Evolutionary conservation across 306 rosid species (phyloP).

Genomic region (Amphicarpaea edgeworthii): DNA sequence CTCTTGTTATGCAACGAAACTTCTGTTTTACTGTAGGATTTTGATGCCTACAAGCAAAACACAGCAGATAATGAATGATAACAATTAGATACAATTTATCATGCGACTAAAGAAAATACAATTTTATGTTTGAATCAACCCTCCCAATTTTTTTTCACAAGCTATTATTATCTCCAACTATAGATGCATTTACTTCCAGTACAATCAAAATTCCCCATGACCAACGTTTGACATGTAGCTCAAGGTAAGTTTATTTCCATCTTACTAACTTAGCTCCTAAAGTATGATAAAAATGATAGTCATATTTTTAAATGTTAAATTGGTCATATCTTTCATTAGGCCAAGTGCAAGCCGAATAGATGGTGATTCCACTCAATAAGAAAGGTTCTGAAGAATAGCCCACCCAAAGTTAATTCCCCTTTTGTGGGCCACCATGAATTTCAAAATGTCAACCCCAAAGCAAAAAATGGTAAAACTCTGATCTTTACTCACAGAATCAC

Average conservation of each 20-base stretch:
- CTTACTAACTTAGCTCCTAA: constrained; percentile 21
- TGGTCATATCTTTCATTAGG: constrained; percentile 1
- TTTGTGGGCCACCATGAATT: not conserved
- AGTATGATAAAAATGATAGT: not conserved
- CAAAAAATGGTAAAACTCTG: not conserved
- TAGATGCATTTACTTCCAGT: not conserved
- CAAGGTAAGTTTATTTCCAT: constrained; percentile 20
- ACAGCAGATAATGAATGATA: constrained; percentile 12
- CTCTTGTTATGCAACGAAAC: constrained; percentile 77
- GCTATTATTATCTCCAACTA: not conserved
- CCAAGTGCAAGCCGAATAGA: not conserved
- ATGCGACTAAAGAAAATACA: not conserved
- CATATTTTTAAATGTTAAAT: constrained; percentile 26
- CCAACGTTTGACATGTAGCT: constrained; percentile 9
- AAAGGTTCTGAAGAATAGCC: not conserved
- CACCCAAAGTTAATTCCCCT: constrained; percentile 8
- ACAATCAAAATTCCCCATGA: constrained; percentile 29
- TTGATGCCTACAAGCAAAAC: constrained; percentile 61
- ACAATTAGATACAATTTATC: not conserved
- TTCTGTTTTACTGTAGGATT: constrained; percentile 66
- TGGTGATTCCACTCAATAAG: not conserved
- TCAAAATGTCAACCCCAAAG: constrained; percentile 25
- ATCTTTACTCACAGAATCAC: constrained; percentile 8
- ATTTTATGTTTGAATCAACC: not conserved
- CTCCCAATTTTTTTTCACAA: not conserved